These are phyloP conservation scores for Umbellularia californica DNA, from an alignment of 164 flowering plant genomes.

Conservation along the genomic window DNA sequence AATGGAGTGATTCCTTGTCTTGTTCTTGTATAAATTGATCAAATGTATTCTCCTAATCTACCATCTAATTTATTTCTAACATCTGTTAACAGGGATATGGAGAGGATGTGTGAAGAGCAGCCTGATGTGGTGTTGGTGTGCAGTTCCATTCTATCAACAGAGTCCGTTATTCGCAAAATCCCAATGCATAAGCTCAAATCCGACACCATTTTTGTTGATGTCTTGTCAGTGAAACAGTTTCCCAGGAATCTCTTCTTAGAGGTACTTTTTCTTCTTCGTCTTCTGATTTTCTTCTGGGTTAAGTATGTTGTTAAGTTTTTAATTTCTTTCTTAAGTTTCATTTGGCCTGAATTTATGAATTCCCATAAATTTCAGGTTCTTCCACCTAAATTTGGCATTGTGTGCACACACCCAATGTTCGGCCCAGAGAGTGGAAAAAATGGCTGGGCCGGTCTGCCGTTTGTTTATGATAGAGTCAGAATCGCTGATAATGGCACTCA, in stretches of 20 bases:
- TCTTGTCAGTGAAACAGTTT: conserved; percentile 36
- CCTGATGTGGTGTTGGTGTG: conserved; percentile 34
- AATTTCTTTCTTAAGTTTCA: background rate
- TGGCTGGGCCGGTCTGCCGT: conserved; percentile 29
- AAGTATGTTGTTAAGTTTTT: background rate
- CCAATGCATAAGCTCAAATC: conserved; percentile 32
- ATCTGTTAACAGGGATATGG: conserved; percentile 16
- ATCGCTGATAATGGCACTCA: conserved; percentile 15
- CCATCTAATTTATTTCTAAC: no score
- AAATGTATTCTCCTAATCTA: background rate
- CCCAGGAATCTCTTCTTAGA: conserved; percentile 32
- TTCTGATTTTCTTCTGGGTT: no score
- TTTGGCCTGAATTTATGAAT: background rate
- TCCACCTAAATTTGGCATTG: conserved; percentile 31
- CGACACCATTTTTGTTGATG: conserved; percentile 34
- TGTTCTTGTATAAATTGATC: background rate
- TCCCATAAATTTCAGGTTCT: conserved; percentile 18
- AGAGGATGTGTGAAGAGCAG: conserved; percentile 28
- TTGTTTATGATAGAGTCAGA: conserved; percentile 32
- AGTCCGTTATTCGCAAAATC: conserved; percentile 25
- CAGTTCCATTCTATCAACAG: conserved; percentile 36
- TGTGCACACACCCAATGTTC: conserved; percentile 40
- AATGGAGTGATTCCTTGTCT: background rate
- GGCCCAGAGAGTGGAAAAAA: conserved; percentile 39
- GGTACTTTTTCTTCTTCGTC: conserved; percentile 6